Evolutionary conservation across 2,329 filamentous ascomycete genomes (phyloP).

Genomic region (Drechmeria coniospora): DNA sequence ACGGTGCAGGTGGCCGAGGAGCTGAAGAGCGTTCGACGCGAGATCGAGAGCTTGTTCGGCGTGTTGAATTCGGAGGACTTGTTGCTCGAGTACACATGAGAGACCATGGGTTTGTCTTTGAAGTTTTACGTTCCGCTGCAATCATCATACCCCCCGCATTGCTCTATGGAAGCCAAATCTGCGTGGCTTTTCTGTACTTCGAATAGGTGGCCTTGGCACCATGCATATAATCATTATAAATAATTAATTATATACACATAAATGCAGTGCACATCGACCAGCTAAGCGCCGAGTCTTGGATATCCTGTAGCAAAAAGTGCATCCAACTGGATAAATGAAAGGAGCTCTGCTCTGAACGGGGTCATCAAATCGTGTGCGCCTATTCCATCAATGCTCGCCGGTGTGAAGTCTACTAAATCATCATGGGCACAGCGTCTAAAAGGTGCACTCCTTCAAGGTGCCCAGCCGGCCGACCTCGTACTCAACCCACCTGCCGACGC

Average conservation of each 20-base stretch:
- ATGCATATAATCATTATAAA: no score
- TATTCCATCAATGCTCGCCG: no score
- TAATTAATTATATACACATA: no score
- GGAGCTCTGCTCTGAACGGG: no score
- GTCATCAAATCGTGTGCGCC: no score
- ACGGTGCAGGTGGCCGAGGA: conserved; percentile 53
- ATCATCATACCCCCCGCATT: neutral
- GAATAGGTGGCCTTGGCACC: no score
- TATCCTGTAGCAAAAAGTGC: no score
- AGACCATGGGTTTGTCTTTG: neutral
- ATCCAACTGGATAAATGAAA: no score
- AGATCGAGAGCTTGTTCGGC: conserved; percentile 49
- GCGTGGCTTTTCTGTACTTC: neutral
- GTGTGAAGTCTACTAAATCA: no score
- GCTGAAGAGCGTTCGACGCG: conserved; percentile 41
- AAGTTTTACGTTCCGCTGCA: neutral
- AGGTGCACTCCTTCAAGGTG: conserved; percentile 45
- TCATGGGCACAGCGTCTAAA: no score
- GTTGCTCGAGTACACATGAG: conserved; percentile 30
- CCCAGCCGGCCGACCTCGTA: conserved; percentile 58
- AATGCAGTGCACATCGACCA: no score
- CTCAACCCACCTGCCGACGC: conserved; percentile 71
- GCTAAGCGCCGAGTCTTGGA: no score
- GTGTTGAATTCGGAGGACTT: conserved; percentile 44
- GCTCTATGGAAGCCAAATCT: neutral